Base-by-base conservation (phyloP, 495 filamentous ascomycete species). In the Penicillium nucicola region DNA sequence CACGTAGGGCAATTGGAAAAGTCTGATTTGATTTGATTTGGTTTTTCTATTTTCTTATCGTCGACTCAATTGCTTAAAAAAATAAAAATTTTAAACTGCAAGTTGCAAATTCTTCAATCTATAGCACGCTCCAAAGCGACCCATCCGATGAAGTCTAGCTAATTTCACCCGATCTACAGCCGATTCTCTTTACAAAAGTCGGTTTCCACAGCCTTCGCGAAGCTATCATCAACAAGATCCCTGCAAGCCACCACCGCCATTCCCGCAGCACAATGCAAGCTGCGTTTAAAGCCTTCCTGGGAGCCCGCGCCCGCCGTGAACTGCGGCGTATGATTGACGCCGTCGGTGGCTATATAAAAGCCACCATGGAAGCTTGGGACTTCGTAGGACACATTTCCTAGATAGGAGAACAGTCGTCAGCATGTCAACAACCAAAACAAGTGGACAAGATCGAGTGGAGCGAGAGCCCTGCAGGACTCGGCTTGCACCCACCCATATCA, bases 351-450 rank as follows among this genome's bases (percentile, higher is more conserved):
- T 39, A 84, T 81, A 17, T 68, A 71, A 57, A 83, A 83, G 1
- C 71, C 68, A 1, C 77, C 79, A 50, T 84, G 81, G 62, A 84
- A 82, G 2, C 78, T 75, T 4, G 81, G 81, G 15, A 79, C 71
- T 41, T 71, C 66, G 32, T 83, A 78, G 7, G 76, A 78, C 1
- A 84, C 79, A 44, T 84, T 78, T 1, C 80, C 80, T 81, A 69
- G 66, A 34, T 15, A 12, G 30, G 11, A 35, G 12, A 69, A 58
- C 17, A 20, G 38, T 28, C 7, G 25, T 38, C 22, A 50, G 30
- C 25, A 5, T 20, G 12, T 10, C 3, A 35, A 30, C 15, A 34
- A 6, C 13, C 10, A 8, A 28, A 9, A 28, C 7, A 22, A 22
- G 20, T 22, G 20, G 20, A 5, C 2, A 22, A 22, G n/a, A n/a